Base-by-base conservation (phyloP, 192 early-diverging fungal genomes). In the Dispira simplex region DNA sequence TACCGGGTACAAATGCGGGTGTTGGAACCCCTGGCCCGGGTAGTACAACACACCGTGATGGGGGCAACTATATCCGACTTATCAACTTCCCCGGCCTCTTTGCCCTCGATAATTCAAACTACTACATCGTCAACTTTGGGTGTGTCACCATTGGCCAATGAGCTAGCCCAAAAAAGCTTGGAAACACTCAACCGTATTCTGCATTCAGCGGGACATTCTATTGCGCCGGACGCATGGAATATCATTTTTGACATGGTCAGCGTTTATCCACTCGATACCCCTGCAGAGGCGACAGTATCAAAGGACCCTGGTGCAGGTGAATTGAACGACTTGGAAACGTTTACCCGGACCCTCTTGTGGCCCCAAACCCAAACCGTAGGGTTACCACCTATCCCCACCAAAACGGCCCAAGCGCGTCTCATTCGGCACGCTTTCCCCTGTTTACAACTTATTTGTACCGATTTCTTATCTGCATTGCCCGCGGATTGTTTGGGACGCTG, bases 401-500 rank as follows among this genome's bases (percentile, higher is more conserved):
- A 27, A 16, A 20, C 55, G 13, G 12, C 20, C n/a, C 25, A 23
- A 3, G 13, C 25, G 25, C 32, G 21, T 9, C 58, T 60, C 12
- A 84, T 95, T 65, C 80, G 89, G 11, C 74, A 87, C 51, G 92
- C 89, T 11, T 99, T 99, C 65, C 86, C 92, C 6, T 93, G 87
- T 48, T 63, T 99, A 59, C 93, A 99, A 68, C 72, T 99, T 16
- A 90, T 99, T 26, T 97, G 94, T 70, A 89, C 89, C 0, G 97
- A 99, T 68, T 96, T 97, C 65, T 65, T 99, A 47, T 79, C 89
- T 9, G 77, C 88, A 8, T 69, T 97, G 67, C 75, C 77, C 16
- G 88, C 93, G 3, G 72, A 72, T 10, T 83, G 87, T 49, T 67
- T 99, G 47, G 79, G 83, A 16, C 80, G 84, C 45, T 92, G 90